phyloP scores from a whole-genome alignment of 129 eudicot genomes.

The Centella asiatica region DNA sequence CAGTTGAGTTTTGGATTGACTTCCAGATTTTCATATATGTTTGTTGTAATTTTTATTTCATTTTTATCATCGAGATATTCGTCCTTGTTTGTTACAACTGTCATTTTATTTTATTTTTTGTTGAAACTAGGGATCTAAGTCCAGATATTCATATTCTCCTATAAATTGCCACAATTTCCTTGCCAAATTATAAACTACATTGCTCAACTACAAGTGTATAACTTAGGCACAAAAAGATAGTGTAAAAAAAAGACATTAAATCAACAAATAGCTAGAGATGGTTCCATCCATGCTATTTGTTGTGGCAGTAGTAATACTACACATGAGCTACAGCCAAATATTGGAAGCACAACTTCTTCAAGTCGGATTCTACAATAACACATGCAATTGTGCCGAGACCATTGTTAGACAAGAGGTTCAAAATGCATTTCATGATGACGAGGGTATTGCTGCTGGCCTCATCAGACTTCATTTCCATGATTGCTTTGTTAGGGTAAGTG shows the following conservation, averaged over 20 bases:
- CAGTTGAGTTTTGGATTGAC: no score
- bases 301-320: not conserved
- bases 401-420: constrained; percentile 18
- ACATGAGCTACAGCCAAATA: not conserved
- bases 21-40: no score
- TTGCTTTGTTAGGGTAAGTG: constrained; percentile 24
- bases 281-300: constrained; percentile 1
- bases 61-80: no score
- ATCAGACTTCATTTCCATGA: constrained; percentile 23
- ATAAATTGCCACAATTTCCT: not conserved
- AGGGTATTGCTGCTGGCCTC: constrained; percentile 18
- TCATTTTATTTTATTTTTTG: no score
- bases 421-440: constrained; percentile 1
- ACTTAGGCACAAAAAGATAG: no score
- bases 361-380: constrained; percentile 17
- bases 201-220: not conserved
- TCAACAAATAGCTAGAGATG: constrained; percentile 7
- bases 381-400: constrained; percentile 12
- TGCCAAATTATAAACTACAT: not conserved
- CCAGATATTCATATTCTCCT: not conserved
- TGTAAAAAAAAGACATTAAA: no score
- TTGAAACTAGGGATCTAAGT: not conserved
- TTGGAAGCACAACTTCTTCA: constrained; percentile 19
- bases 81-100: no score
- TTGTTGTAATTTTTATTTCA: no score